phyloP scores from a whole-genome alignment of 2,329 filamentous ascomycete genomes.

The Arthrobotrys entomopaga region DNA sequence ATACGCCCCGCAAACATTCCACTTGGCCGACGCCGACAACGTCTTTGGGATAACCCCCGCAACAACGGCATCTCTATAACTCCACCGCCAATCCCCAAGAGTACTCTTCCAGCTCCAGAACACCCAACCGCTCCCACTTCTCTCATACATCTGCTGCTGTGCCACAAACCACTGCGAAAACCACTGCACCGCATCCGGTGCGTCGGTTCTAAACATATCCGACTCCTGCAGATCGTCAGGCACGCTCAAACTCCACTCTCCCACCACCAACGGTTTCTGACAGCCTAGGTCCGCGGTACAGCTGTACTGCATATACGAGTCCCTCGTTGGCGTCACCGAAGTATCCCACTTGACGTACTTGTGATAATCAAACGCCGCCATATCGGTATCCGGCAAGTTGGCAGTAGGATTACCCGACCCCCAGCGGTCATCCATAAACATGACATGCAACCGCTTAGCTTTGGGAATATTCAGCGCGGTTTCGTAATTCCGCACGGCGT shows the following conservation, averaged over 20 bases:
- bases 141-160: constrained; percentile 69
- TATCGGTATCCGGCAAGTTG: constrained; percentile 63
- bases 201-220: constrained; percentile 61
- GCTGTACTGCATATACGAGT: constrained; percentile 66
- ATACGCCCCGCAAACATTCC: constrained; percentile 44
- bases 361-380: constrained; percentile 69
- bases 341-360: constrained; percentile 66
- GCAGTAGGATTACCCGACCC: constrained; percentile 68
- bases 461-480: constrained; percentile 62
- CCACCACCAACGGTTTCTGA: constrained; percentile 67
- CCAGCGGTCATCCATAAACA: constrained; percentile 68
- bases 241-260: constrained; percentile 70
- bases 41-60: constrained; percentile 63
- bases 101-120: constrained; percentile 72
- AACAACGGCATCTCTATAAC: constrained; percentile 64
- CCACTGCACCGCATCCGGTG: constrained; percentile 63
- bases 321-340: constrained; percentile 63
- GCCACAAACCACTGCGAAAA: constrained; percentile 70
- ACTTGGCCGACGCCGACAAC: constrained; percentile 20
- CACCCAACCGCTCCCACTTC: constrained; percentile 66
- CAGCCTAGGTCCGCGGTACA: constrained; percentile 65
- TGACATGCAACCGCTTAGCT: constrained; percentile 67
- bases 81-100: constrained; percentile 66
- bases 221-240: constrained; percentile 66
- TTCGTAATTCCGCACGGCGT: constrained; percentile 67